Evolutionary conservation across 331 rosid genomes (phyloP).

Genomic region (Pyracantha coccinea): DNA sequence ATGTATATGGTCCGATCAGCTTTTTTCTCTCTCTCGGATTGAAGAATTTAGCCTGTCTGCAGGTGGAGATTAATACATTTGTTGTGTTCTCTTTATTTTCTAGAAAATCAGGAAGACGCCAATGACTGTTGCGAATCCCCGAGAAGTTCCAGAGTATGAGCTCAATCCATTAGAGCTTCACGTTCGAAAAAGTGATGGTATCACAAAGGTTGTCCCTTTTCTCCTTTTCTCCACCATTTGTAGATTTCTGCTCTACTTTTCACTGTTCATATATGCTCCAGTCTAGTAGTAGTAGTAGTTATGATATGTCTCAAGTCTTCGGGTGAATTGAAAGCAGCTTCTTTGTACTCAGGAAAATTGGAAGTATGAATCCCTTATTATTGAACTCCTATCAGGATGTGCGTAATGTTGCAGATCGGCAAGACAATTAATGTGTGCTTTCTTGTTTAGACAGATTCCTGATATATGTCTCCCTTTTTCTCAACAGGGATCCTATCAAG

Average conservation of each 20-base stretch:
- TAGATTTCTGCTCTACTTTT: neutral
- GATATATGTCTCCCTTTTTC: constrained; percentile 10
- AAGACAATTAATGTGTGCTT: neutral
- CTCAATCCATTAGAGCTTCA: constrained; percentile 97
- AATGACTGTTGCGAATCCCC: constrained; percentile 93
- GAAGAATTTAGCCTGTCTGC: neutral
- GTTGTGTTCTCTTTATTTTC: constrained; percentile 12
- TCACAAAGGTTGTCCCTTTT: constrained; percentile 47
- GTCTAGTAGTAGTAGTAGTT: neutral
- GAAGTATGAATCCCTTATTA: neutral
- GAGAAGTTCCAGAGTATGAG: constrained; percentile 99
- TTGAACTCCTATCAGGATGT: neutral
- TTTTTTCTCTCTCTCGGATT: neutral
- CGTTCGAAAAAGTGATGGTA: constrained; percentile 85
- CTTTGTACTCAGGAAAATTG: neutral
- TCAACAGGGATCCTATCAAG: constrained; percentile 83
- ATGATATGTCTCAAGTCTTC: neutral
- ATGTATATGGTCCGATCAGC: neutral
- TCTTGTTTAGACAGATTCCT: neutral
- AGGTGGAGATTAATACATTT: constrained; percentile 7
- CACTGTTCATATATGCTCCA: neutral
- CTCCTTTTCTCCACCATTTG: neutral
- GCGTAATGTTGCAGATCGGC: neutral
- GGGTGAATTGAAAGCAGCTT: neutral
- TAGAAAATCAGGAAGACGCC: constrained; percentile 92